Conservation (phyloP, 2,329 filamentous ascomycete species). For the Aspergillus ochraceus region DNA sequence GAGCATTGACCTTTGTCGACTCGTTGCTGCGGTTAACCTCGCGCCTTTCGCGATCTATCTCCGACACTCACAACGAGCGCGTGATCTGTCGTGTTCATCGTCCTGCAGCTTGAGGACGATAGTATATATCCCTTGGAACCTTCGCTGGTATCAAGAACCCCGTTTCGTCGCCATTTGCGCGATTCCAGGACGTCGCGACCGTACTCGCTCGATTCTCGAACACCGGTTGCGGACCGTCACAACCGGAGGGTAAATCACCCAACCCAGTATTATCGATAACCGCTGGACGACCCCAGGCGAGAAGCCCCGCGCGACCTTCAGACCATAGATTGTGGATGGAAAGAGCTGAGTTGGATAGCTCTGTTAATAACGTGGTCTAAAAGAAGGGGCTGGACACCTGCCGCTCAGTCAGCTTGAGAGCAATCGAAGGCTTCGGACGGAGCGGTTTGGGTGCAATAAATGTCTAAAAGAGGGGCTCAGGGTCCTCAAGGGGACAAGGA, state of each 20-base stretch:
- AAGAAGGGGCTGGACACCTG: slow-evolving; percentile 18
- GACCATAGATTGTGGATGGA: slow-evolving; percentile 13
- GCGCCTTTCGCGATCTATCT: slow-evolving; percentile 18
- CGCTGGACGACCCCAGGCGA: neutral
- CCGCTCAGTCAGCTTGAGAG: neutral
- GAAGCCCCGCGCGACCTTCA: neutral
- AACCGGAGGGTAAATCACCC: neutral
- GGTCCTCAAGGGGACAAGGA: slow-evolving; percentile 39
- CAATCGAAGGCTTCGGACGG: slow-evolving; percentile 14
- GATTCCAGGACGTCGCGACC: slow-evolving; percentile 7
- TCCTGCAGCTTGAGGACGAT: neutral
- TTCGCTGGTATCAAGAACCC: neutral
- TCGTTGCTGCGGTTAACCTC: slow-evolving; percentile 4
- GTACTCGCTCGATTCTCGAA: neutral
- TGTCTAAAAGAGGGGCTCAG: slow-evolving; percentile 42
- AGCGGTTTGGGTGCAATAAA: slow-evolving; percentile 25
- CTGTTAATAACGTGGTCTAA: slow-evolving; percentile 7
- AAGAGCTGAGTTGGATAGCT: slow-evolving; percentile 8
- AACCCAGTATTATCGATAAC: neutral
- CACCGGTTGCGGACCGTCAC: neutral
- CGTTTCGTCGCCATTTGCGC: neutral
- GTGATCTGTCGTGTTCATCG: slow-evolving; percentile 9
- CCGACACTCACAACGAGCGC: slow-evolving; percentile 11
- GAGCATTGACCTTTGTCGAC: slow-evolving; percentile 1
- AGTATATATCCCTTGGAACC: neutral